Evolutionary conservation across 345 rosid species (phyloP), one percentile per base, ranked within the genome.

Genomic region (Aquilaria malaccensis): DNA sequence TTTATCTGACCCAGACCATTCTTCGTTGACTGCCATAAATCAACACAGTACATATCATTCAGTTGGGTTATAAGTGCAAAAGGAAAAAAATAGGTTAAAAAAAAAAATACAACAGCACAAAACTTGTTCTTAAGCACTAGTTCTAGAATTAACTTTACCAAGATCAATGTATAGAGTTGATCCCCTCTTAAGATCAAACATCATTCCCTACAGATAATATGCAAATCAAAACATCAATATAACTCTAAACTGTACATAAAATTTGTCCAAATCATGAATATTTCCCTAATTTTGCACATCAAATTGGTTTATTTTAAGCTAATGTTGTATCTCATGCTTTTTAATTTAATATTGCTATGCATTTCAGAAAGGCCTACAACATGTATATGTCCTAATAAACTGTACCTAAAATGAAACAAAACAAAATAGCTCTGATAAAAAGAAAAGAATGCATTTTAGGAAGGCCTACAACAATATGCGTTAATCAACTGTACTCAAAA

Each of bases 131-230:
- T 33, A 83, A 53, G 58, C 95, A 95, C 82, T 92, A 10, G 91
- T 78, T 72, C 91, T 79, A 51, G 98, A 87, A 78, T 92, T 92
- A 33, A 86, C 81, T 81, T 89, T 92, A 52, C 93, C 97, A 73
- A 87, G 84, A 76, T 92, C 94, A 67, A 89, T 77, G 73, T 82
- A 67, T 22, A 92, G 77, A 60, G 85, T 80, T 15, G 91, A 82
- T 50, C 86, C 91, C 72, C 81, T 87, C 79, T 89, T 97, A 67
- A 85, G 94, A 61, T 89, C 98, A 77, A 89, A 93, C 58, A 85
- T 82, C 88, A 87, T 83, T 30, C 97, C 91, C 96, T 87, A 83
- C 52, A 77, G 43, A 56, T 3, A 22, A 37, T 11, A 30, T 50
- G 12, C 13, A 58, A 13, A 5, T 2, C 54, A 11, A 55, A n/a